phyloP scores from a whole-genome alignment of 805 yeast species.

The Candida bentonensis region DNA sequence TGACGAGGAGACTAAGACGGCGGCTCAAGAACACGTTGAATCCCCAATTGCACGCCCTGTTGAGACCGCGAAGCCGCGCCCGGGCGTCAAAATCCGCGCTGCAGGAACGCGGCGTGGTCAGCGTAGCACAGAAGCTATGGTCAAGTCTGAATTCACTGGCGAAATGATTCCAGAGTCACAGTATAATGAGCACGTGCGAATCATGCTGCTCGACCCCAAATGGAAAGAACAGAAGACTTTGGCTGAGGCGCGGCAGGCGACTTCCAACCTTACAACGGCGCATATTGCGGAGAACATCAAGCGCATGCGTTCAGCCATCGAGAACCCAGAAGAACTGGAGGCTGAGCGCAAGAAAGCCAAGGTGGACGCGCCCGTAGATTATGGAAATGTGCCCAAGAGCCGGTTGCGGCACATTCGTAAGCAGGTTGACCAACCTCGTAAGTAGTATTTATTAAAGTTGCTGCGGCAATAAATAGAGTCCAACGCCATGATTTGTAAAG shows the following conservation, averaged over 20 bases:
- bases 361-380: background rate
- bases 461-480: too few relatives aligned
- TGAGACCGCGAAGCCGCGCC: background rate
- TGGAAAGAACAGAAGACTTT: constrained; percentile 49
- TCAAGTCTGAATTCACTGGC: constrained; percentile 73
- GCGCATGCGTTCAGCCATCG: constrained; percentile 7
- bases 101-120: constrained; percentile 40
- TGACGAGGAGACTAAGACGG: background rate
- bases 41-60: background rate
- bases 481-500: too few relatives aligned
- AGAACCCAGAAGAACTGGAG: background rate
- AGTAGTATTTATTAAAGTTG: too few relatives aligned
- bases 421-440: too few relatives aligned
- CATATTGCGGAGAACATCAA: constrained; percentile 25
- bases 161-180: constrained; percentile 52
- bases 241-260: constrained; percentile 19
- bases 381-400: background rate
- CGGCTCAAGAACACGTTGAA: too few relatives aligned
- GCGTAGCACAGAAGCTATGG: constrained; percentile 19
- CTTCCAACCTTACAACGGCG: constrained; percentile 21
- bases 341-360: background rate
- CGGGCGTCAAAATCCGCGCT: constrained; percentile 42
- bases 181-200: constrained; percentile 52
- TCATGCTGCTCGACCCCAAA: constrained; percentile 61
- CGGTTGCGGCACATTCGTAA: background rate